Percentiles rank a stretch among this genome's conserved stretches.
phyloP scores from a whole-genome alignment of 2,329 filamentous ascomycete species.

The Thielaviopsis musarum region DNA sequence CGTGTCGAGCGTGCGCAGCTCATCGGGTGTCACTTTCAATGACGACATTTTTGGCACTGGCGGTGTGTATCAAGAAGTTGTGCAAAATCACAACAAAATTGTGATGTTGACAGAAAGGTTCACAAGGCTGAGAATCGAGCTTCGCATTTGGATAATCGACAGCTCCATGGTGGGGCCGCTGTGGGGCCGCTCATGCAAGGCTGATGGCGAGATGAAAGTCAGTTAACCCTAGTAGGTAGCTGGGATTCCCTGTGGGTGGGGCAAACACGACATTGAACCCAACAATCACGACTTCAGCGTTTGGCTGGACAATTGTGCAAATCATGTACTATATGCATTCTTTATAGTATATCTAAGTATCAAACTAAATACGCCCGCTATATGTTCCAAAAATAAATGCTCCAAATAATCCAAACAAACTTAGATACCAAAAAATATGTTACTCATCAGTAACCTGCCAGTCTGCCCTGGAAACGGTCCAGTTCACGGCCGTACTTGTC shows the following conservation, averaged over 20 bases:
- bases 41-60: slow-evolving; percentile 19
- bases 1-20: slow-evolving; percentile 53
- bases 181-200: neutral
- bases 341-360: neutral
- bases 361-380: neutral
- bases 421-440: neutral
- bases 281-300: too few species aligned
- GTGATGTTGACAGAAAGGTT: neutral
- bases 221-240: too few species aligned
- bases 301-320: too few species aligned
- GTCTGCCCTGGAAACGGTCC: slow-evolving; percentile 15
- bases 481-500: slow-evolving; percentile 36
- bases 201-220: neutral
- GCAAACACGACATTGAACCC: too few species aligned
- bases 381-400: too few species aligned
- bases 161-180: neutral
- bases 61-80: neutral
- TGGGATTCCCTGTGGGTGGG: too few species aligned
- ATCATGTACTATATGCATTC: neutral
- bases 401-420: neutral
- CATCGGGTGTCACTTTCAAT: slow-evolving; percentile 37
- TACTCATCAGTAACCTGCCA: too few species aligned
- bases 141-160: neutral
- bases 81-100: neutral
- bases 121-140: neutral